Percentiles rank a stretch among this genome's conserved stretches.
phyloP scores from a whole-genome alignment of 2,329 filamentous ascomycete genomes.

The Apiospora arundinis region DNA sequence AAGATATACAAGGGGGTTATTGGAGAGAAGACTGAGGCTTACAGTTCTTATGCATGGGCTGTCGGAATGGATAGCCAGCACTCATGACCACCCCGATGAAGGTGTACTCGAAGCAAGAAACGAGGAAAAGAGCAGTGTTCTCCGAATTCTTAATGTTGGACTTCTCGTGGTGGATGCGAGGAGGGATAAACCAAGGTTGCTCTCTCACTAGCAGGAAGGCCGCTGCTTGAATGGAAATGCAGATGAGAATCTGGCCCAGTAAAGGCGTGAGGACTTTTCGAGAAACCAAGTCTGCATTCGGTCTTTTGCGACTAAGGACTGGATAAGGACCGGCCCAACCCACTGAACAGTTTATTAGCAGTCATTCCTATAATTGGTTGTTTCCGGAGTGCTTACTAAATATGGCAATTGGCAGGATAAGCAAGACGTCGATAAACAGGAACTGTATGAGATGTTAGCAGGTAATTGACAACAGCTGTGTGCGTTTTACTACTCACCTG shows the following conservation, averaged over 20 bases:
- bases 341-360: constrained; percentile 51
- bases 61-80: constrained; percentile 89
- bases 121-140: constrained; percentile 88
- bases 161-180: constrained; percentile 76
- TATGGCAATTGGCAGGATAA: constrained; percentile 95
- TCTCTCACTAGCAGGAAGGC: constrained; percentile 76
- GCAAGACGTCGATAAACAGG: constrained; percentile 88
- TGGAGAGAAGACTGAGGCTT: constrained; percentile 42
- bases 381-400: constrained; percentile 60
- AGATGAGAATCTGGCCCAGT: constrained; percentile 85
- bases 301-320: constrained; percentile 79
- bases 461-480: too few relatives aligned
- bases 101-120: constrained; percentile 95
- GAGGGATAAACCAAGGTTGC: constrained; percentile 88
- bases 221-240: constrained; percentile 76
- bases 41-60: constrained; percentile 81
- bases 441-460: constrained; percentile 57
- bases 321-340: constrained; percentile 91
- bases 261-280: constrained; percentile 90
- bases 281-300: constrained; percentile 90
- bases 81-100: constrained; percentile 87
- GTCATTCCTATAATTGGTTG: too few relatives aligned
- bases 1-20: constrained; percentile 11
- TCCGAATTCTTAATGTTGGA: constrained; percentile 91
- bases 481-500: constrained; percentile 40